Conservation (phyloP, 2,329 filamentous ascomycete genomes). For the Penicillium sp. region DNA sequence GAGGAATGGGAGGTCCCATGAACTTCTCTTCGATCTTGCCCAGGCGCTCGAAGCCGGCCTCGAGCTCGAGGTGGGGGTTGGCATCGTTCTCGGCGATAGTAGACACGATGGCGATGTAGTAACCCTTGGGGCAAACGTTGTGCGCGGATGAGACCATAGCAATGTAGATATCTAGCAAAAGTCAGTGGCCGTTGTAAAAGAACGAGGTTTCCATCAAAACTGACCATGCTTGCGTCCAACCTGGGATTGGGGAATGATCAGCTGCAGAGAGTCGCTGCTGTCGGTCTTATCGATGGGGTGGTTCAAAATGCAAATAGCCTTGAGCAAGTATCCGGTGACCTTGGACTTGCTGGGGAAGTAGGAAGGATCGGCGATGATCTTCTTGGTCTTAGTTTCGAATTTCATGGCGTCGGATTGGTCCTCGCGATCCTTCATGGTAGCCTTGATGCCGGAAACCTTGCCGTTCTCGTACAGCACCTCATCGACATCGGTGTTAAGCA, state of each 20-base stretch:
- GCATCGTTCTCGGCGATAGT: constrained; percentile 90
- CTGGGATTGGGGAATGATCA: constrained; percentile 98
- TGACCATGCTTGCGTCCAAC: constrained; percentile 93
- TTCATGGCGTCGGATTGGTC: constrained; percentile 76
- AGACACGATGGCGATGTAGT: constrained; percentile 98
- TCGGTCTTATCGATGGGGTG: constrained; percentile 90
- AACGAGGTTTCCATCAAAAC: constrained; percentile 30
- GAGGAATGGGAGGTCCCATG: constrained; percentile 87
- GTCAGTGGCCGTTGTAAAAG: constrained; percentile 15
- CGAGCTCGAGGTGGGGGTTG: constrained; percentile 95
- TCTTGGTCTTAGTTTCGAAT: constrained; percentile 94
- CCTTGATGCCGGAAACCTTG: constrained; percentile 94
- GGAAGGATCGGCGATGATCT: constrained; percentile 92
- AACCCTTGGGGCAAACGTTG: constrained; percentile 98
- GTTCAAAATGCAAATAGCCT: constrained; percentile 96
- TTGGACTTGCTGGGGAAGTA: constrained; percentile 93
- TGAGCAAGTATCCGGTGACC: constrained; percentile 85
- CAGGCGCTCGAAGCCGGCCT: constrained; percentile 87
- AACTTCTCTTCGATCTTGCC: constrained; percentile 96
- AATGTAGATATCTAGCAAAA: constrained; percentile 80
- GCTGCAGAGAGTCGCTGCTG: constrained; percentile 84
- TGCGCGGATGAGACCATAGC: constrained; percentile 93
- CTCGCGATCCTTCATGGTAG: constrained; percentile 87
- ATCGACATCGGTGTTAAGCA: constrained; percentile 94
- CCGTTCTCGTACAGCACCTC: constrained; percentile 80